Percentiles rank a stretch among this genome's conserved stretches.
Evolutionary conservation across 1,139 yeast genomes (phyloP).

Genomic region (Oligophagozyma castellii): DNA sequence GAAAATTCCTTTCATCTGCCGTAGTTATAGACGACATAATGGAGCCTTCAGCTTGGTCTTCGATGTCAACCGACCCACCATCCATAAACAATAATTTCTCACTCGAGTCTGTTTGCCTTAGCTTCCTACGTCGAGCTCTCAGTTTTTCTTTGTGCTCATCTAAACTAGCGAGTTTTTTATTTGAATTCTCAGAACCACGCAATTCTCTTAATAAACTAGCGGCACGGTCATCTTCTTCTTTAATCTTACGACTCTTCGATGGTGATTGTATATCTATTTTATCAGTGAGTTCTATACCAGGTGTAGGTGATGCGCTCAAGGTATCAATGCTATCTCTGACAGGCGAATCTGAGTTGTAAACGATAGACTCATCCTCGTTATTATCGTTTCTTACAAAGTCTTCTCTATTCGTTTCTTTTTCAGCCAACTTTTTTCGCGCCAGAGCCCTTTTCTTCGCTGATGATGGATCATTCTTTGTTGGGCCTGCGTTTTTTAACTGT

Average conservation of each 20-base stretch:
- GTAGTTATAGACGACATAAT: too few species aligned
- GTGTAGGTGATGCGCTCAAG: constrained; percentile 8
- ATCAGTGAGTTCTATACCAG: constrained; percentile 3
- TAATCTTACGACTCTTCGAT: constrained; percentile 6
- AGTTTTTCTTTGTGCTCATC: constrained; percentile 18
- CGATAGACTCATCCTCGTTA: constrained; percentile 17
- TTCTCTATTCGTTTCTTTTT: constrained; percentile 15
- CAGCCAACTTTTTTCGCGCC: constrained; percentile 47
- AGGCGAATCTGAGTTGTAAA: constrained; percentile 13
- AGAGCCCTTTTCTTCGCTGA: constrained; percentile 75
- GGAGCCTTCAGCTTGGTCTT: too few species aligned
- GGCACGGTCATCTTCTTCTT: constrained; percentile 22
- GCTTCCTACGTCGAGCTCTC: constrained; percentile 17
- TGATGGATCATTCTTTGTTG: constrained; percentile 56
- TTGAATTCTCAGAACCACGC: constrained; percentile 17
- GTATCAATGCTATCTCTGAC: constrained; percentile 2
- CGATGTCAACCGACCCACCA: too few species aligned
- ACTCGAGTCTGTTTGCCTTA: too few species aligned
- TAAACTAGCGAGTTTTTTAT: constrained; percentile 8
- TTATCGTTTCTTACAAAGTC: constrained; percentile 11
- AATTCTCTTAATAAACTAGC: constrained; percentile 19
- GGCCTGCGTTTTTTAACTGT: constrained; percentile 62
- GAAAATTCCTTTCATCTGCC: too few species aligned
- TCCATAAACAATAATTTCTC: too few species aligned
- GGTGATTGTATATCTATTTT: constrained; percentile 2